A percentile compares a stretch with the other conserved stretches of the same genome.
Conservation (phyloP, 2,329 filamentous ascomycete species). For the Fusarium compactum region DNA sequence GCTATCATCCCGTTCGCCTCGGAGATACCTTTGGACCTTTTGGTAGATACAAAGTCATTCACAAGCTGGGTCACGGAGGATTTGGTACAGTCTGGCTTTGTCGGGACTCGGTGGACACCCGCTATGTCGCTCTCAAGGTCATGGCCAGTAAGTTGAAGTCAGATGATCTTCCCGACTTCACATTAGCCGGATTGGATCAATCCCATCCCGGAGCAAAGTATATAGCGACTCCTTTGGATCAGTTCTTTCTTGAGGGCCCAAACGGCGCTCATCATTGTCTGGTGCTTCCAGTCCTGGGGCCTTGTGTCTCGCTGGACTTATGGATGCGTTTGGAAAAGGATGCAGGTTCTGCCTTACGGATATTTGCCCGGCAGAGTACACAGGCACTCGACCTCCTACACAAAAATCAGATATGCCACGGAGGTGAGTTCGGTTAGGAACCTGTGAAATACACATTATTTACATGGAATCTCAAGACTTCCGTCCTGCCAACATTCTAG, state of each 20-base stretch:
- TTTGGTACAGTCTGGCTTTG: constrained; percentile 24
- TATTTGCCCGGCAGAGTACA: constrained; percentile 35
- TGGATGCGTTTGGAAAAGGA: constrained; percentile 17
- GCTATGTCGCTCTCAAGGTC: constrained; percentile 7
- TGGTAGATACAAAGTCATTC: constrained; percentile 8
- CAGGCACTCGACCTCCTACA: constrained; percentile 44
- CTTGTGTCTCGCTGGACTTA: constrained; percentile 35
- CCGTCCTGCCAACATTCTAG: constrained; percentile 46
- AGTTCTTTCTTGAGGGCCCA: neutral
- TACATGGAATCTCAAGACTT: constrained; percentile 33
- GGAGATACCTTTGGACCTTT: neutral
- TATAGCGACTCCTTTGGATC: neutral
- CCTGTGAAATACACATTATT: neutral
- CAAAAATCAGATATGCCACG: constrained; percentile 47
- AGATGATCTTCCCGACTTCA: neutral
- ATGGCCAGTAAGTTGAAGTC: neutral
- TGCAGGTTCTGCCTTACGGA: constrained; percentile 19
- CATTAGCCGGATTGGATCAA: neutral
- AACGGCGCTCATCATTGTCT: constrained; percentile 48
- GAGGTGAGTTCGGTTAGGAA: constrained; percentile 23
- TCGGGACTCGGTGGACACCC: accelerated
- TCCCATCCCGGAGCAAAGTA: neutral
- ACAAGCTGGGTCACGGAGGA: constrained; percentile 31
- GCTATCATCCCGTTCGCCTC: constrained; percentile 25
- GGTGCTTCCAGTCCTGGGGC: constrained; percentile 47